These are phyloP conservation scores for Dillenia turbinata DNA, from an alignment of 164 flowering plant species.

Conservation along the genomic window DNA sequence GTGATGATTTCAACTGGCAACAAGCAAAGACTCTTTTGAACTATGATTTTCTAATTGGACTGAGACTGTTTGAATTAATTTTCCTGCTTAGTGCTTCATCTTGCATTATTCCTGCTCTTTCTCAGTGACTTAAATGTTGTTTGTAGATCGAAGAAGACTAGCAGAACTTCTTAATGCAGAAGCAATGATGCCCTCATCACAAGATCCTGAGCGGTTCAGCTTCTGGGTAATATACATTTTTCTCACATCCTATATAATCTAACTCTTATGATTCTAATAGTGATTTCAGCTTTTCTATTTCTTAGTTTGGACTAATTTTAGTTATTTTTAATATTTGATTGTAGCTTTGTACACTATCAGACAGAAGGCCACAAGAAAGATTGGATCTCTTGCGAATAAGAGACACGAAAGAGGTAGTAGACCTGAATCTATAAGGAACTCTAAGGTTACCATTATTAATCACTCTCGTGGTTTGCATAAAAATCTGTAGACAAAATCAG, in stretches of 20 bases:
- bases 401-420: constrained; percentile 72
- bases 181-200: constrained; percentile 58
- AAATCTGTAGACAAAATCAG: neutral
- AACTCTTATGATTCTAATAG: neutral
- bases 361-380: constrained; percentile 67
- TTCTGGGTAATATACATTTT: constrained; percentile 68
- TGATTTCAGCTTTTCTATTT: neutral
- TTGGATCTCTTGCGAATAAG: constrained; percentile 71
- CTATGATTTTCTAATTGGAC: too few species aligned
- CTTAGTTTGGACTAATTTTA: neutral
- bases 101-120: neutral
- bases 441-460: neutral
- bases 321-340: constrained; percentile 5
- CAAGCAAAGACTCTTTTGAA: too few species aligned
- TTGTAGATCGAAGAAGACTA: constrained; percentile 59
- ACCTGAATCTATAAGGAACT: neutral
- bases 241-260: neutral
- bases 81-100: neutral
- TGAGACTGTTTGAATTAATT: neutral
- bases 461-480: neutral
- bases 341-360: constrained; percentile 71
- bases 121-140: constrained; percentile 1
- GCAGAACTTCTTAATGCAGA: constrained; percentile 55
- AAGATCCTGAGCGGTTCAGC: constrained; percentile 89
- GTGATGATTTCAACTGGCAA: too few species aligned